phyloP scores from a whole-genome alignment of 177 flowering plant species.

The Telopea speciosissima region DNA sequence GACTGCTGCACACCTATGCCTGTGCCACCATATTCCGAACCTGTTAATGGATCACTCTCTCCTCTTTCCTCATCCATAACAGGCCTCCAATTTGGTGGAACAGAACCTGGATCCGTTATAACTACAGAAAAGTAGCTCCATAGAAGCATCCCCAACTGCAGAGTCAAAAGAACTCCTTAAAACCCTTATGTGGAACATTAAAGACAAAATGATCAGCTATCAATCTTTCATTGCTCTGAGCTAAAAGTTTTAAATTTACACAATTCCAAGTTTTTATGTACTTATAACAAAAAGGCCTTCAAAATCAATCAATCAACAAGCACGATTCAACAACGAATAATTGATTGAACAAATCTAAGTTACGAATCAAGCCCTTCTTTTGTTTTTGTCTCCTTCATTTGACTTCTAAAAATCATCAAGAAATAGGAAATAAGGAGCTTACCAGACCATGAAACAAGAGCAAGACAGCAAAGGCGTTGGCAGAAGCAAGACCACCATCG shows the following conservation, averaged over 20 bases:
- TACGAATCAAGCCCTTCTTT: background rate
- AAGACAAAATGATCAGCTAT: background rate
- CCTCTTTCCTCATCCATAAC: conserved; percentile 81
- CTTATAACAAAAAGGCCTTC: background rate
- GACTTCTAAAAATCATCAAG: background rate
- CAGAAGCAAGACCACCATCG: conserved; percentile 44
- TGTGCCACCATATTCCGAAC: conserved; percentile 37
- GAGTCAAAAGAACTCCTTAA: conserved; percentile 1
- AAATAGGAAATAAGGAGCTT: background rate
- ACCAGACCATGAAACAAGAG: conserved; percentile 42
- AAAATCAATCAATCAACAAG: background rate
- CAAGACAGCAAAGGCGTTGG: conserved; percentile 46
- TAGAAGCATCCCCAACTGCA: conserved; percentile 58
- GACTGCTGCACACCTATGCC: conserved; percentile 11
- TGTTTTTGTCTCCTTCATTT: background rate
- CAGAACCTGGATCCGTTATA: conserved; percentile 58
- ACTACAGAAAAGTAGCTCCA: conserved; percentile 65
- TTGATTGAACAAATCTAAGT: background rate
- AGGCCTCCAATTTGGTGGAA: conserved; percentile 83
- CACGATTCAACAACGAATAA: background rate
- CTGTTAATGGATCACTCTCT: conserved; percentile 65
- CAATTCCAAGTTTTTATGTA: too few species aligned
- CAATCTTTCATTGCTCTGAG: background rate
- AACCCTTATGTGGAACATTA: background rate
- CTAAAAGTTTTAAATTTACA: too few species aligned